Evolutionary conservation across 139 green algal species (phyloP).

Genomic region (Yamagishiella unicocca): DNA sequence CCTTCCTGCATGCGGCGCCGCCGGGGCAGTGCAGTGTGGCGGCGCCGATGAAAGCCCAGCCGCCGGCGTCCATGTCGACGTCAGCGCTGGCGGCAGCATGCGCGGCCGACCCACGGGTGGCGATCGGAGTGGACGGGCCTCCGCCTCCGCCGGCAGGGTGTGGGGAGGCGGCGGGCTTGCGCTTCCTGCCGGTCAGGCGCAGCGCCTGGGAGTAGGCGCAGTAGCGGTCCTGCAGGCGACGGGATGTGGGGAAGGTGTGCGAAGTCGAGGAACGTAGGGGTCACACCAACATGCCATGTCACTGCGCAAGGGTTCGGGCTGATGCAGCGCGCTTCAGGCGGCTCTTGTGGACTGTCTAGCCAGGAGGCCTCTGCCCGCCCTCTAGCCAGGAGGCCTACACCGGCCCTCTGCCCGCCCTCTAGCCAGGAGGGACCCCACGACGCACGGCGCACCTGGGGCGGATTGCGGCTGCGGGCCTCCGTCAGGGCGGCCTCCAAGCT

Average conservation of each 20-base stretch:
- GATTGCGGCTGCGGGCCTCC: conserved; percentile 11
- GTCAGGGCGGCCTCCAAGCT: conserved; percentile 23
- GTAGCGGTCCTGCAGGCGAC: conserved; percentile 18
- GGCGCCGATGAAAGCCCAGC: conserved; percentile 3
- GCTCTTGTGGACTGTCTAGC: no score
- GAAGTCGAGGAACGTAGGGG: background rate
- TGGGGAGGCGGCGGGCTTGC: conserved; percentile 9
- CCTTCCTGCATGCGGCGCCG: conserved; percentile 1
- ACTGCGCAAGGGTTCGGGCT: no score
- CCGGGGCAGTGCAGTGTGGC: conserved; percentile 38
- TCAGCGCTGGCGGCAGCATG: background rate
- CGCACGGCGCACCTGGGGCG: conserved; percentile 14
- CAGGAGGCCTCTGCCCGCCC: no score
- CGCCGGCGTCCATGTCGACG: conserved; percentile 33
- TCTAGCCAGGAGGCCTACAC: no score
- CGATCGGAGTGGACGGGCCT: background rate
- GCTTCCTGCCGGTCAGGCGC: conserved; percentile 21
- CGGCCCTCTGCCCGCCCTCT: background rate
- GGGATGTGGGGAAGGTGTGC: background rate
- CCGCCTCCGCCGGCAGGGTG: background rate
- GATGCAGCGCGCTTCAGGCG: no score
- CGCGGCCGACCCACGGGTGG: background rate
- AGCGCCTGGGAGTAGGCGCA: background rate
- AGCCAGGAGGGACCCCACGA: no score
- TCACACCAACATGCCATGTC: background rate